These are phyloP conservation scores for Kazachstania psychrophila DNA, from an alignment of 805 yeast species.

Conservation along the genomic window DNA sequence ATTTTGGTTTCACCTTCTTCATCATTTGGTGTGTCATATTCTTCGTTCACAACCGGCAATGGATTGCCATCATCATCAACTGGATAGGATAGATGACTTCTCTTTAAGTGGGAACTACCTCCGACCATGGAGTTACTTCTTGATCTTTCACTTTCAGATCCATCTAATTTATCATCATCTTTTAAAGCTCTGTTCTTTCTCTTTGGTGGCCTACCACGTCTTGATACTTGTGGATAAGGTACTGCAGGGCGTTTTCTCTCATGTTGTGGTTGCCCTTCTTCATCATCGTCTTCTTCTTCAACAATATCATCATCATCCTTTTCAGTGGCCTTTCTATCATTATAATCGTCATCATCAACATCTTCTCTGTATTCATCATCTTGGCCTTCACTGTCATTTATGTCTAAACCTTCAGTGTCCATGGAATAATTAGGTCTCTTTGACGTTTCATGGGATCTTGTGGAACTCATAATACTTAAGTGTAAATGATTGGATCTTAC, in stretches of 20 bases:
- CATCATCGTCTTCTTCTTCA: conserved; percentile 12
- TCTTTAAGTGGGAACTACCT: conserved; percentile 18
- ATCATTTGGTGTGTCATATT: conserved; percentile 68
- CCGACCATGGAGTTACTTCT: conserved; percentile 11
- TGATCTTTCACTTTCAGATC: conserved; percentile 19
- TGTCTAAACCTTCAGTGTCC: conserved; percentile 26
- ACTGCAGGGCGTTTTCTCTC: conserved; percentile 1
- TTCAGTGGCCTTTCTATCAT: conserved; percentile 6
- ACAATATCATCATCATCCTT: conserved; percentile 8
- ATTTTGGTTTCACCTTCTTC: conserved; percentile 71
- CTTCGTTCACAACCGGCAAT: conserved; percentile 59
- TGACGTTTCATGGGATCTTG: conserved; percentile 17
- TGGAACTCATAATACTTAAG: conserved; percentile 4
- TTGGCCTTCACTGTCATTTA: conserved; percentile 18
- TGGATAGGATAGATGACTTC: conserved; percentile 36
- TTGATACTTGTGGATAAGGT: background rate
- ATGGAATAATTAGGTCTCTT: conserved; percentile 20
- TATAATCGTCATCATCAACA: conserved; percentile 8
- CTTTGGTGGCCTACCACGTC: conserved; percentile 7
- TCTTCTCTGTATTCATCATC: conserved; percentile 21
- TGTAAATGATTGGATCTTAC: too few relatives aligned
- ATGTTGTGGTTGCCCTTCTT: conserved; percentile 16
- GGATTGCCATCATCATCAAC: conserved; percentile 65
- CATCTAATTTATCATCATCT: conserved; percentile 12
- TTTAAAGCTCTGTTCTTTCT: conserved; percentile 10